A percentile compares a stretch with the other conserved stretches of the same genome.
phyloP scores from a whole-genome alignment of 2,329 filamentous ascomycete genomes.

The Coniochaeta prunicola region DNA sequence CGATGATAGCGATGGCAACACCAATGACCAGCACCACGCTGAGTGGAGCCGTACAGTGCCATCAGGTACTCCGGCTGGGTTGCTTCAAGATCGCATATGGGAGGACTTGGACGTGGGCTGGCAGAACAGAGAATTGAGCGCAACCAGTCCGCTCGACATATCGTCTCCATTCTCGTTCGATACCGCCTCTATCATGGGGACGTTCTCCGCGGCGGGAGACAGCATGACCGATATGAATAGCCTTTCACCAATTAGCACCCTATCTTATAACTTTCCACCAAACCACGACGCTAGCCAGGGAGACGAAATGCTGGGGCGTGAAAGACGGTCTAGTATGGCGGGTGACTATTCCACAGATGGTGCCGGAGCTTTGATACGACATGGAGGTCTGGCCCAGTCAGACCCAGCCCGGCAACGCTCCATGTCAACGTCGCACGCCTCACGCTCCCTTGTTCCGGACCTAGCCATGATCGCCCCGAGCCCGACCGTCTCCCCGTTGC shows the following conservation, averaged over 20 bases:
- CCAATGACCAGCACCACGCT: neutral
- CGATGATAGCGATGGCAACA: conserved; percentile 6
- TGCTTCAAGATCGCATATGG: neutral
- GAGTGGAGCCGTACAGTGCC: neutral
- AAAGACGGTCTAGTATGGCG: neutral
- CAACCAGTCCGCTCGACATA: conserved; percentile 6
- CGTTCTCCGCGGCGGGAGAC: neutral
- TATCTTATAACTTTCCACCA: neutral
- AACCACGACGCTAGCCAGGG: neutral
- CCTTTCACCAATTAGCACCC: neutral
- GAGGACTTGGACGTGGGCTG: neutral
- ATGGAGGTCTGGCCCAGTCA: neutral
- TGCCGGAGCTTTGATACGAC: neutral
- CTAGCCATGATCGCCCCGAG: conserved; percentile 33
- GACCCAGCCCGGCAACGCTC: neutral
- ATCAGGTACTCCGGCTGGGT: neutral
- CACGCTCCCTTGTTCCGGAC: conserved; percentile 15
- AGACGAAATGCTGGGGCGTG: neutral
- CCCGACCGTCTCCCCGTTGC: conserved; percentile 29
- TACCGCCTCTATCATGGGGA: neutral
- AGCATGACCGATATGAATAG: conserved; percentile 4
- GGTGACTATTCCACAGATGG: neutral
- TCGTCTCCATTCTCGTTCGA: conserved; percentile 6
- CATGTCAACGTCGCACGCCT: neutral
- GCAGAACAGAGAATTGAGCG: neutral